Percentiles rank a stretch among this genome's conserved stretches.
These are phyloP conservation scores for Coemansia sp. DNA, from an alignment of 192 early-diverging fungal genomes.

Conservation along the genomic window DNA sequence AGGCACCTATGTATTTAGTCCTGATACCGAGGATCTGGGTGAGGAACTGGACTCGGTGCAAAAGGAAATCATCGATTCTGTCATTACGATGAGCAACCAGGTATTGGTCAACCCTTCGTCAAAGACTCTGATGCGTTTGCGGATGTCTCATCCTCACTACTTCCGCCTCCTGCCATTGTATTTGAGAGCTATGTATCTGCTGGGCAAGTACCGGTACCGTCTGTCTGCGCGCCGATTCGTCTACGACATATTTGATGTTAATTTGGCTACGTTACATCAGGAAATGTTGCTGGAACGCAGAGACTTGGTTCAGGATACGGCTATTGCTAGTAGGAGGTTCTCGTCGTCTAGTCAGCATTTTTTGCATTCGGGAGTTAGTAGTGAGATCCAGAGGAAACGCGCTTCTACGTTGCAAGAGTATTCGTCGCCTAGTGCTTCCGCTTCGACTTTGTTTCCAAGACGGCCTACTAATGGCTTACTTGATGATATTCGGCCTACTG, in stretches of 20 bases:
- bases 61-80: slow-evolving; percentile 48
- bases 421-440: slow-evolving; percentile 15
- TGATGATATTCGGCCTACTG: slow-evolving; percentile 27
- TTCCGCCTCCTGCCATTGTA: slow-evolving; percentile 49
- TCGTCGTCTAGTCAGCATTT: slow-evolving; percentile 38
- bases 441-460: slow-evolving; percentile 30
- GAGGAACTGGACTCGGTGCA: slow-evolving; percentile 56
- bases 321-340: slow-evolving; percentile 20
- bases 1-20: slow-evolving; percentile 40
- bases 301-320: not conserved
- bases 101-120: slow-evolving; percentile 47
- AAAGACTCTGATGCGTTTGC: slow-evolving; percentile 49
- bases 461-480: slow-evolving; percentile 41
- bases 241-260: slow-evolving; percentile 56
- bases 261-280: slow-evolving; percentile 40
- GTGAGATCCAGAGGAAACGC: slow-evolving; percentile 44
- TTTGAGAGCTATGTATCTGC: slow-evolving; percentile 32
- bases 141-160: slow-evolving; percentile 58
- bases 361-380: not conserved
- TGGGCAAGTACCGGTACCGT: slow-evolving; percentile 55
- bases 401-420: slow-evolving; percentile 53
- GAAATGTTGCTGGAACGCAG: slow-evolving; percentile 16
- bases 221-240: slow-evolving; percentile 50
- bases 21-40: slow-evolving; percentile 10
- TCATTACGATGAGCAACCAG: slow-evolving; percentile 51